Base-by-base conservation (phyloP, 2,329 filamentous ascomycete species). In the Malbranchea cinnamomea region DNA sequence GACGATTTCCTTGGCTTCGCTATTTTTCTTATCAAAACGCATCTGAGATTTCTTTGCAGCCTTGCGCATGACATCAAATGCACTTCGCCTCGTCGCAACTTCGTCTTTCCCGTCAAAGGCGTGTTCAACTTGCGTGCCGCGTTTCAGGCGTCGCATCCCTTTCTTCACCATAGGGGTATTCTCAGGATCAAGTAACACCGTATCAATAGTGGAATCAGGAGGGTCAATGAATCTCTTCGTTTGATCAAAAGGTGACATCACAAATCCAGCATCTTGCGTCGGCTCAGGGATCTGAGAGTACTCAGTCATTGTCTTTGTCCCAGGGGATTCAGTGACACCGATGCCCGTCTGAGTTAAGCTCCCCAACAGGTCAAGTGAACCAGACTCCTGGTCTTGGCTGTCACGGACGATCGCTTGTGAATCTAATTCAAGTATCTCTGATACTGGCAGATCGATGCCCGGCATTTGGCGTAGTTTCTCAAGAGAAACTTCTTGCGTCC, bases 1-100 rank as follows among this genome's bases (percentile, higher is more conserved):
- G 21, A 98, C 67, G 68, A 93, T 80, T 14, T 78, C 75, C 46
- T 75, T 84, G 1, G 85, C 87, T 48, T 80, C 76, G 57, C 82
- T 91, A 51, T 78, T 85, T 54, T 83, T 85, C 54, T 78, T 81
- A 56, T 93, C 70, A 43, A 84, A 92, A 1, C 64, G 62, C 4
- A 59, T 57, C 30, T 66, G 62, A 43, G 70, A 69, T 43, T 68
- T 67, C 23, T 50, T 59, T 4, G 70, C 67, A 3, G 67, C 74
- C 46, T 75, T 71, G 10, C 33, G 32, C 70, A 93, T 72, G 20
- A 76, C 54, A 32, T 68, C 63, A 49, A 89, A 91, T 0, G 76
- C 79, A 39, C 64, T 60, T 2, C 53, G 53, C 24, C 52, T 41
- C 15, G 54, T 53, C 19, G 57, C 55, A 28, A 49, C 47, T 1